phyloP scores from a whole-genome alignment of 345 rosid species.

The Lepidium sativum region DNA sequence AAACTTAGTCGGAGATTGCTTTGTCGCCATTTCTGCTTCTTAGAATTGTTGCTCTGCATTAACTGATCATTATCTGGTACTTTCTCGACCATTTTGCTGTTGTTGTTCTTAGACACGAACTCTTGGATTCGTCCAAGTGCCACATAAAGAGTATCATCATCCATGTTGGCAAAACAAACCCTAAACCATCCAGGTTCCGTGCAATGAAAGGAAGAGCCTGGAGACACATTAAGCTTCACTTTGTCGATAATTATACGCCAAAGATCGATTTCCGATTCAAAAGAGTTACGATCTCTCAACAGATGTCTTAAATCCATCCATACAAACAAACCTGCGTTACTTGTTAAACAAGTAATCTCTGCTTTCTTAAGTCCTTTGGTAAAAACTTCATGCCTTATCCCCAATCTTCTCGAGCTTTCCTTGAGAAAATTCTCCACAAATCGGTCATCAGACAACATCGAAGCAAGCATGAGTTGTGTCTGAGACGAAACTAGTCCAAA shows the following conservation, averaged over 20 bases:
- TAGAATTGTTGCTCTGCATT: constrained; percentile 4
- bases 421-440: constrained; percentile 40
- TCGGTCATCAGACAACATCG: constrained; percentile 59
- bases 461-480: constrained; percentile 58
- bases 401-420: constrained; percentile 51
- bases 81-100: not conserved
- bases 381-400: constrained; percentile 36
- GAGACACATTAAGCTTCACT: constrained; percentile 78
- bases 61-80: constrained; percentile 11
- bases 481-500: constrained; percentile 78
- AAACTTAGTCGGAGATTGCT: constrained; percentile 51
- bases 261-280: constrained; percentile 44
- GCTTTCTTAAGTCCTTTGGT: constrained; percentile 38
- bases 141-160: constrained; percentile 44
- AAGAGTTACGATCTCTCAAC: constrained; percentile 33
- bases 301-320: constrained; percentile 82
- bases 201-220: constrained; percentile 70
- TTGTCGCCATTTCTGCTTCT: constrained; percentile 30
- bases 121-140: constrained; percentile 51
- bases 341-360: constrained; percentile 44
- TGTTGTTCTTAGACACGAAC: constrained; percentile 30
- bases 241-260: constrained; percentile 56
- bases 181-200: constrained; percentile 81
- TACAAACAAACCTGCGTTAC: constrained; percentile 59
- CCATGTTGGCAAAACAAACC: constrained; percentile 87